These are phyloP conservation scores for Trypanosoma melophagium DNA, from an alignment of 208 protist species.

Conservation along the genomic window DNA sequence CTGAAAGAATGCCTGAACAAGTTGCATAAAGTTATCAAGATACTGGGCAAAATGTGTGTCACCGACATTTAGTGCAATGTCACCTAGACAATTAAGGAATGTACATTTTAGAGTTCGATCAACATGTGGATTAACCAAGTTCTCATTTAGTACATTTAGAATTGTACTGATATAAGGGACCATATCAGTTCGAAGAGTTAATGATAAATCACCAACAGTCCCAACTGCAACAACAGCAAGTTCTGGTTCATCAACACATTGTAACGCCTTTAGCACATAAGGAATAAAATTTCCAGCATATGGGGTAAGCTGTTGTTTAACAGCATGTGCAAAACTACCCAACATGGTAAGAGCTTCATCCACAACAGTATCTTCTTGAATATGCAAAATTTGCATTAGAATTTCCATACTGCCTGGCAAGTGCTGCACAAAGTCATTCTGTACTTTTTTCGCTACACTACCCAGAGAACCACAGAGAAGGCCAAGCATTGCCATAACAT, in stretches of 20 bases:
- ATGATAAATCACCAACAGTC: conserved; percentile 94
- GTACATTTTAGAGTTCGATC: conserved; percentile 93
- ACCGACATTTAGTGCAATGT: conserved; percentile 94
- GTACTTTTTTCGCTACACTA: conserved; percentile 73
- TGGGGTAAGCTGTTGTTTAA: conserved; percentile 66
- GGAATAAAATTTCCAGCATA: conserved; percentile 83
- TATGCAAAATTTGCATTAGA: conserved; percentile 54
- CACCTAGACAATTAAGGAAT: conserved; percentile 93
- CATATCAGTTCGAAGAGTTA: conserved; percentile 70
- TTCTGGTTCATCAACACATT: conserved; percentile 76
- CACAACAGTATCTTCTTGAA: conserved; percentile 74
- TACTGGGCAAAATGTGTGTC: conserved; percentile 86
- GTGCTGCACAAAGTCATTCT: conserved; percentile 37
- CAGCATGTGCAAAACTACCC: conserved; percentile 86
- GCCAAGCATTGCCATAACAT: conserved; percentile 72
- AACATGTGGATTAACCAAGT: conserved; percentile 70
- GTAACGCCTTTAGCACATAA: conserved; percentile 81
- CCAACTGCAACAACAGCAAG: conserved; percentile 87
- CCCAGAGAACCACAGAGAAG: conserved; percentile 88
- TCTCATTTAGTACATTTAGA: conserved; percentile 81
- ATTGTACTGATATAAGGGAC: conserved; percentile 74
- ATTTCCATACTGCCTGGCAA: conserved; percentile 57
- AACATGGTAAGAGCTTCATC: conserved; percentile 95
- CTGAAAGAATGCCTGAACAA: conserved; percentile 72
- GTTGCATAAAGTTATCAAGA: conserved; percentile 73